A percentile compares a stretch with the other conserved stretches of the same genome.
phyloP scores from a whole-genome alignment of 2,329 filamentous ascomycete species.

The Cladophialophora exuberans region DNA sequence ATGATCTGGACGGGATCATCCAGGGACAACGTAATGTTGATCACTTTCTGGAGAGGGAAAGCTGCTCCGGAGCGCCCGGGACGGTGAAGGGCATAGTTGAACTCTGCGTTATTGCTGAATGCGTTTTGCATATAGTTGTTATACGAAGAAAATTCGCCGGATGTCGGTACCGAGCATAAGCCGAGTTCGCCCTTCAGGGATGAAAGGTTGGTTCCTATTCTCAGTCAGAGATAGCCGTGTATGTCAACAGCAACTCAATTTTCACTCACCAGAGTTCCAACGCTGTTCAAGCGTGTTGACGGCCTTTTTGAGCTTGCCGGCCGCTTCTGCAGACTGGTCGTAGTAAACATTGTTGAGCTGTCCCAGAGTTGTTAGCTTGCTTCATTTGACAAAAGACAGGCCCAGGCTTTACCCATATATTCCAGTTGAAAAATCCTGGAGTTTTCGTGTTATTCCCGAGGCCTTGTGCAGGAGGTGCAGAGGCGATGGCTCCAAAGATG shows the following conservation, averaged over 20 bases:
- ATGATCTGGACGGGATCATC: background rate
- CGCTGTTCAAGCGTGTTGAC: background rate
- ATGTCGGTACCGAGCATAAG: background rate
- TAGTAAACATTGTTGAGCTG: constrained; percentile 11
- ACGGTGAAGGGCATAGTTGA: background rate
- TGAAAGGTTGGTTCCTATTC: background rate
- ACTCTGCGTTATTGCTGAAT: background rate
- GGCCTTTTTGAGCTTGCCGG: constrained; percentile 11
- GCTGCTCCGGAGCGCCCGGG: background rate
- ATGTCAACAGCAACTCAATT: background rate
- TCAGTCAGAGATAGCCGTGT: background rate
- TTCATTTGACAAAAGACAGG: no score
- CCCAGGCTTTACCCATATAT: background rate
- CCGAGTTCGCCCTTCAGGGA: background rate
- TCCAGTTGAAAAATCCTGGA: background rate
- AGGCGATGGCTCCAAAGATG: constrained; percentile 8
- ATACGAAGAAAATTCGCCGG: background rate
- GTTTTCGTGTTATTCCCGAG: background rate
- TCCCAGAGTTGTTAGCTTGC: background rate
- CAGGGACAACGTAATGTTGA: background rate
- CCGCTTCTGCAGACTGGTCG: background rate
- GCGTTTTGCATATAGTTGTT: background rate
- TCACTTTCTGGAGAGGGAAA: background rate
- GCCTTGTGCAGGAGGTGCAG: background rate
- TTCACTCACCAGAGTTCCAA: background rate